Evolutionary conservation across 495 filamentous ascomycete species (phyloP).

Genomic region (Saxophila tyrrhenica): DNA sequence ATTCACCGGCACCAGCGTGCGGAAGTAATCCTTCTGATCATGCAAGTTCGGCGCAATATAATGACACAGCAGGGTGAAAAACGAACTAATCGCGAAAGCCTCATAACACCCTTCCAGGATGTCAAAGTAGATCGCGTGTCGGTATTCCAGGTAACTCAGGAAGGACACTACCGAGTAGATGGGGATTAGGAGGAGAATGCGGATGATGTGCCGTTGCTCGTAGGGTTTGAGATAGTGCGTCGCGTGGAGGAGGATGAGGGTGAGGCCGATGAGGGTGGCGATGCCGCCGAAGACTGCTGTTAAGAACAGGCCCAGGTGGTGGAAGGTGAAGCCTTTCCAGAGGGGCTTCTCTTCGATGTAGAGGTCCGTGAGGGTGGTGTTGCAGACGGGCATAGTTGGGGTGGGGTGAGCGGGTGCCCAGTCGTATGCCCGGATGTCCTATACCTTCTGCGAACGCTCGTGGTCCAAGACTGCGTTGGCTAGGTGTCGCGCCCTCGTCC

Average conservation of each 20-base stretch:
- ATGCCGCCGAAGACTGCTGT: conserved; percentile 44
- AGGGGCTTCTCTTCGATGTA: conserved; percentile 19
- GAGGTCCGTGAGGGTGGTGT: conserved; percentile 12
- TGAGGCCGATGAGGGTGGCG: conserved; percentile 44
- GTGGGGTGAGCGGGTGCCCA: background rate
- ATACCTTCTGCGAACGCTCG: no score
- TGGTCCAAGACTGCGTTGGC: no score
- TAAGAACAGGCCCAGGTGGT: conserved; percentile 39
- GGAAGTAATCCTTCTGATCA: conserved; percentile 80
- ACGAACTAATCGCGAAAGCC: conserved; percentile 80
- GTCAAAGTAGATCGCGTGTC: conserved; percentile 70
- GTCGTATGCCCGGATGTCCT: no score
- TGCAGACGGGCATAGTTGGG: conserved; percentile 17
- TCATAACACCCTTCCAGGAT: conserved; percentile 82
- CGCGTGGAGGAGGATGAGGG: conserved; percentile 65
- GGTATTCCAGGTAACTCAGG: conserved; percentile 66
- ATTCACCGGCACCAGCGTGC: conserved; percentile 49
- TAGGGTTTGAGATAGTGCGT: conserved; percentile 70
- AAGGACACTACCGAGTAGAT: conserved; percentile 71
- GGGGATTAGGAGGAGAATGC: conserved; percentile 85
- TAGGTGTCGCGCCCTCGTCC: no score
- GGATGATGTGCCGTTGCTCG: conserved; percentile 84
- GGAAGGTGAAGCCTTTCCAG: conserved; percentile 38
- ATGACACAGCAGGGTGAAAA: conserved; percentile 80
- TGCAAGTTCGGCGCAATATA: conserved; percentile 73